Evolutionary conservation across 805 yeast species (phyloP), one percentile per base, ranked within the genome.

Genomic region (Teunomyces tritomae): DNA sequence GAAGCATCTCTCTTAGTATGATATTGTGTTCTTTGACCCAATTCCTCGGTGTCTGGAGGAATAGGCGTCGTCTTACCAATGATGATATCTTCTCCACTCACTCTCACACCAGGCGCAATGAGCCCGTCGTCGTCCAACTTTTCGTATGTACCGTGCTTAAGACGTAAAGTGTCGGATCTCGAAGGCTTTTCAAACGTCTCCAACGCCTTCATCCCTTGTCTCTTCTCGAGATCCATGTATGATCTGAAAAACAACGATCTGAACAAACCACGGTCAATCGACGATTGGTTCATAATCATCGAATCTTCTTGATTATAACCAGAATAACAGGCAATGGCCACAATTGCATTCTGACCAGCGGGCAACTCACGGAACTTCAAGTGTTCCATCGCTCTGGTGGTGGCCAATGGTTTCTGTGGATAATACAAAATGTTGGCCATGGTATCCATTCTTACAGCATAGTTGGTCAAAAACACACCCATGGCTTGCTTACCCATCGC

Each of bases 401-500:
- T 94, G 44, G 98, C 99, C 65, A 94, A 76, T 11, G 99, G 99
- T 68, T 94, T 94, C 67, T 94, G 99, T 35, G 99, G 99, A 64
- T 94, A 94, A 65, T 94, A 94, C 57, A 94, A 77, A 59, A 94
- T 92, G 64, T 94, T 94, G 8, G 99, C 97, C 99, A 94, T 94
- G 1, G 99, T 94, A 70, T 94, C 99, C 99, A 94, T 94, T 73
- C 99, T 88, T 45, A 92, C 96, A 49, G 85, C 81, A 68, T 92
- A 94, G 64, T 94, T 94, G 4, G 99, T 94, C 61, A 92, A 78
- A 69, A 88, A 92, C 8, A 94, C 98, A 65, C 99, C 99, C 99
- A 94, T 94, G 49, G 99, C 99, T 74, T 94, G 99, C 71, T 94
- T 94, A 83, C 99, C 99, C 99, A 94, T 94, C 54, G 99, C 99